Base-by-base conservation (phyloP, 2,329 filamentous ascomycete species). In the Pseudopyricularia javanii region DNA sequence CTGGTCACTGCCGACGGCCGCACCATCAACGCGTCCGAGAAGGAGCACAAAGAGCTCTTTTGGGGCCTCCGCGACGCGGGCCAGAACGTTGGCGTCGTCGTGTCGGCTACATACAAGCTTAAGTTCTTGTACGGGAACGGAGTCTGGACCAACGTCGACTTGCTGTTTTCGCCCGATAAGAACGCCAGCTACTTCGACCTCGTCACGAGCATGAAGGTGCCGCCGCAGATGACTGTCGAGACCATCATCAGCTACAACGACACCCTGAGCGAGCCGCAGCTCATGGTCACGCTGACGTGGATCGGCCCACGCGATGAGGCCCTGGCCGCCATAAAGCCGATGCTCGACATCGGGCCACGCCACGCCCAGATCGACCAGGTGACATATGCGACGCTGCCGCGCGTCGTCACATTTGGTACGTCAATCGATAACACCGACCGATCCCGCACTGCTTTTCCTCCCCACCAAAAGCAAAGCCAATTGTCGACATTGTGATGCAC, bases 51-150 rank as follows among this genome's bases (percentile, higher is more conserved):
- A 9, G 72, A 76, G 55, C 59, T 77, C 0, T 65, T 74, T 57
- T 76, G 73, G 73, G 74, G 70, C 17, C 59, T 77, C 0, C 71
- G 65, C 61, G 75, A 74, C 15, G 75, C 74, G 3, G 74, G 71
- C 1, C 71, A 69, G 8, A 76, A 76, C 57, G 70, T 77, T 56
- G 74, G 74, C 43, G 70, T 78, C 50, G 68, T 77, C 43, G 47
- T 49, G 24, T 32, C 26, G 15, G 47, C 47, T 26, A 49, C 28
- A 1, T 49, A 49, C 47, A 48, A 30, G 45, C 45, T 48, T 24
- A 48, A 48, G 26, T 24, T 24, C 3, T 24, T 48, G 45, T 48
- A 48, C 45, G 45, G 20, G 20, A 24, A 14, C 24, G 45, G 45
- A 3, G 45, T 48, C 4, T 48, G 45, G 45, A 48, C 45, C 45